Percentiles rank a stretch among this genome's conserved stretches.
phyloP scores from a whole-genome alignment of 1,139 yeast genomes.

The Kodamaea alishanica region DNA sequence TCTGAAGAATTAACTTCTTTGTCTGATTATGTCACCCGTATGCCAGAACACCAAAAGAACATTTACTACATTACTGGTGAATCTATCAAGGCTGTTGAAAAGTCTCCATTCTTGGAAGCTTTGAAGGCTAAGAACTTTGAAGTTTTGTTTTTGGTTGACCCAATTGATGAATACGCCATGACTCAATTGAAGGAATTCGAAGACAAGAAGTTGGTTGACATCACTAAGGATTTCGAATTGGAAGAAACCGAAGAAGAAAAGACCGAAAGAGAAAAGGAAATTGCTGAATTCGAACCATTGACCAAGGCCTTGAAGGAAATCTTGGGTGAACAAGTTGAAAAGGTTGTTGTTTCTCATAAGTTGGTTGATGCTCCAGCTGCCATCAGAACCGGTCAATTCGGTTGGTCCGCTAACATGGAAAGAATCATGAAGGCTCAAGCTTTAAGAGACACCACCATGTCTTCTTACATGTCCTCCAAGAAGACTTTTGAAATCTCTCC shows the following conservation, averaged over 20 bases:
- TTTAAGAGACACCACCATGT: slow-evolving; percentile 97
- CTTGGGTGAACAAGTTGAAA: slow-evolving; percentile 98
- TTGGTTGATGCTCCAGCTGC: slow-evolving; percentile 99
- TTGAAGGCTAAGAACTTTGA: slow-evolving; percentile 98
- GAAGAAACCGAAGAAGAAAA: slow-evolving; percentile 99
- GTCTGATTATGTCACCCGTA: slow-evolving; percentile 96
- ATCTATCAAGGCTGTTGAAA: slow-evolving; percentile 94
- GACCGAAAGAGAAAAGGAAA: slow-evolving; percentile 87
- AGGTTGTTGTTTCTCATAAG: slow-evolving; percentile 97
- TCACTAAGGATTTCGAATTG: slow-evolving; percentile 97
- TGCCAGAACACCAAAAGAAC: slow-evolving; percentile 99
- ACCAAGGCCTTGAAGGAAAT: slow-evolving; percentile 95
- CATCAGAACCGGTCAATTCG: slow-evolving; percentile 98
- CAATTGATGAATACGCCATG: slow-evolving; percentile 99
- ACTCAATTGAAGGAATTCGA: slow-evolving; percentile 99
- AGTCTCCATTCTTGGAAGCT: slow-evolving; percentile 99
- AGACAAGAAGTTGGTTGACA: slow-evolving; percentile 98
- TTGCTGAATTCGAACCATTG: slow-evolving; percentile 86
- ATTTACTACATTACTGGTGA: slow-evolving; percentile 99
- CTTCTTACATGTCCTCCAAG: slow-evolving; percentile 99
- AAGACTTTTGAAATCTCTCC: slow-evolving; percentile 99
- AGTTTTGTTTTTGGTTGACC: slow-evolving; percentile 96
- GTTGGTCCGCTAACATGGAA: slow-evolving; percentile 99
- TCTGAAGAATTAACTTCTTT: slow-evolving; percentile 91
- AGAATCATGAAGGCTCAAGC: slow-evolving; percentile 99